These are phyloP conservation scores for Ananas comosus DNA, from an alignment of 176 grass and related monocot genomes.

Conservation along the genomic window DNA sequence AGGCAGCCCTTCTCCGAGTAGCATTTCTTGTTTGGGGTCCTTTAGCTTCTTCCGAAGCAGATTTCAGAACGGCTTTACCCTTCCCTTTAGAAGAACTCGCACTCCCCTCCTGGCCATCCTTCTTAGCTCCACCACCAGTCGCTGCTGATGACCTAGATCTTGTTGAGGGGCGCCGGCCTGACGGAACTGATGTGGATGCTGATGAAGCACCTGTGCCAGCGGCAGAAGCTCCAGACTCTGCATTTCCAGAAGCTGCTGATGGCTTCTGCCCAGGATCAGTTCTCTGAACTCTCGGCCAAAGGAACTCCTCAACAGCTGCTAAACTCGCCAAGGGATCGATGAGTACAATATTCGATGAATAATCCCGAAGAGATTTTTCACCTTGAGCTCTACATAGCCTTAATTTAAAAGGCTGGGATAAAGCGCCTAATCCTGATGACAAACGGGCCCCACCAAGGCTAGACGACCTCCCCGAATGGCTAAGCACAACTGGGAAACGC, in stretches of 20 bases:
- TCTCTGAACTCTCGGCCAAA: constrained; percentile 76
- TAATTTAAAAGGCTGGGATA: constrained; percentile 75
- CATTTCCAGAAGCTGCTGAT: constrained; percentile 30
- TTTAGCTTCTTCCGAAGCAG: constrained; percentile 36
- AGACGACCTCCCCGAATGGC: constrained; percentile 56
- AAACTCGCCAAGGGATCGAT: constrained; percentile 80
- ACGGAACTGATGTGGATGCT: constrained; percentile 29
- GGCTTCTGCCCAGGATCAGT: constrained; percentile 46
- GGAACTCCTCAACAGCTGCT: constrained; percentile 74
- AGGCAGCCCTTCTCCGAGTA: constrained; percentile 37
- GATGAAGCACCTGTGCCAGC: constrained; percentile 31
- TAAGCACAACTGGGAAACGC: constrained; percentile 67
- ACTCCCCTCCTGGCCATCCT: constrained; percentile 39
- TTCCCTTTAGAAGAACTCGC: constrained; percentile 53
- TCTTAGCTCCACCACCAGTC: constrained; percentile 37
- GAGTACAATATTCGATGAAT: constrained; percentile 88
- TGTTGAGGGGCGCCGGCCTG: constrained; percentile 36
- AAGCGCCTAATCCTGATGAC: constrained; percentile 45
- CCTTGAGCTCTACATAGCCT: constrained; percentile 65
- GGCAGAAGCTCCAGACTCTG: constrained; percentile 42
- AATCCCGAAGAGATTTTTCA: constrained; percentile 76
- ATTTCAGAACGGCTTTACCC: constrained; percentile 73
- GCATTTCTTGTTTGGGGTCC: constrained; percentile 63
- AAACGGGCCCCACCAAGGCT: constrained; percentile 39
- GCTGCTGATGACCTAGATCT: constrained; percentile 51